Evolutionary conservation across 768 basidiomycete species (phyloP).

Genomic region (Boletus rufocinnamomeus): DNA sequence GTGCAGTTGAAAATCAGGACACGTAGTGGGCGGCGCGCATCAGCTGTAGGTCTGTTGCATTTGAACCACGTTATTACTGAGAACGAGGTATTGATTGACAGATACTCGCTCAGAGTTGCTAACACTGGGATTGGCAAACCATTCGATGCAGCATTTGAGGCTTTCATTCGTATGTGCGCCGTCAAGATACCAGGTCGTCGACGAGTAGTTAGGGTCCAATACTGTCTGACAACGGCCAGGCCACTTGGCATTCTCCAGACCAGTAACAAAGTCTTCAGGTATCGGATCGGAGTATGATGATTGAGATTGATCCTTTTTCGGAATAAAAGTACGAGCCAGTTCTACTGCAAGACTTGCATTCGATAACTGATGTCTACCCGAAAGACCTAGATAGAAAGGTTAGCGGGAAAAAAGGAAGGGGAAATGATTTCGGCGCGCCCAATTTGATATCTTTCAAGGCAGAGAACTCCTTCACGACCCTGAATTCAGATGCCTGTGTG

Average conservation of each 20-base stretch:
- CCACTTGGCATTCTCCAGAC: slow-evolving; percentile 76
- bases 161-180: slow-evolving; percentile 96
- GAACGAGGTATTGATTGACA: slow-evolving; percentile 2
- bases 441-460: slow-evolving; percentile 57
- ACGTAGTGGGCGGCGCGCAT: slow-evolving; percentile 39
- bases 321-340: slow-evolving; percentile 67
- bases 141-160: slow-evolving; percentile 80
- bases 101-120: slow-evolving; percentile 41
- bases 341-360: slow-evolving; percentile 88
- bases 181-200: slow-evolving; percentile 86
- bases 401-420: slow-evolving; percentile 1
- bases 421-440: slow-evolving; percentile 43
- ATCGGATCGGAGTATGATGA: slow-evolving; percentile 34
- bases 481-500: slow-evolving; percentile 65
- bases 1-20: slow-evolving; percentile 95
- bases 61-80: slow-evolving; percentile 4
- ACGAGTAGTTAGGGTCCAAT: slow-evolving; percentile 51
- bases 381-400: slow-evolving; percentile 56
- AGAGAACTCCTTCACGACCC: slow-evolving; percentile 54
- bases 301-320: slow-evolving; percentile 26
- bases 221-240: slow-evolving; percentile 94
- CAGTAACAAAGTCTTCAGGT: slow-evolving; percentile 55
- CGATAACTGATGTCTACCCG: slow-evolving; percentile 81
- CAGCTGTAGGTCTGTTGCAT: slow-evolving; percentile 14
- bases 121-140: slow-evolving; percentile 73